Base-by-base conservation (phyloP, 176 grass and related monocot genomes). In the Metroxylon sagu region DNA sequence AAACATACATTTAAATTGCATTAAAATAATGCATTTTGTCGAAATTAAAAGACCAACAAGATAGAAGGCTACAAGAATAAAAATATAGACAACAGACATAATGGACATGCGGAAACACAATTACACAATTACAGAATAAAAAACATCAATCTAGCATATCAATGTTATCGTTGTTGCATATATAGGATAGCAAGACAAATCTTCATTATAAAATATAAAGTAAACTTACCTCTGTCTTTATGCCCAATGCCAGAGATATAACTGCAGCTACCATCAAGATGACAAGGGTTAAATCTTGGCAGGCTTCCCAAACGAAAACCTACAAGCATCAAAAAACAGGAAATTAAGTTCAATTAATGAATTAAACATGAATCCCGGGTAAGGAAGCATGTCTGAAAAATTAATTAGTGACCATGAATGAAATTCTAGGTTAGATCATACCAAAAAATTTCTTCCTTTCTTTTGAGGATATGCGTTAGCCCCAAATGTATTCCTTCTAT, bases 181-280 rank as follows among this genome's bases (percentile, higher is more conserved):
- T 35, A 35, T 35, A 35, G 31, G 31, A 2, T 43, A 43, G 35
- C 35, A 14, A 43, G 35, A 43, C 35, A 43, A 43, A 43, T 43
- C 35, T 14, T 43, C 35, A 43, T 43, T 43, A 43, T 8, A 12
- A 14, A 43, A 43, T 43, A 43, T 43, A 43, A 63, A 12, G 25
- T 61, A 74, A 61, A 25, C 64, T 31, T 76, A 95, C 90, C 88
- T 98, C 87, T 74, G 93, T 98, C 21, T 82, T 70, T 85, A 98
- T 88, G 30, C 93, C 93, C 81, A 98, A 70, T 53, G 69, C 80
- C 51, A 98, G 65, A 57, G 93, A 98, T 76, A 92, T 85, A 31
- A 86, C 84, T 54, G 87, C 87, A 80, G 93, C 87, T 35, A 88
- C 75, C 84, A 88, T 88, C 67, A 98, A 66, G 80, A 98, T 89